Percentiles rank a stretch among this genome's conserved stretches.
Conservation (phyloP, 805 yeast species). For the Candida bentonensis region DNA sequence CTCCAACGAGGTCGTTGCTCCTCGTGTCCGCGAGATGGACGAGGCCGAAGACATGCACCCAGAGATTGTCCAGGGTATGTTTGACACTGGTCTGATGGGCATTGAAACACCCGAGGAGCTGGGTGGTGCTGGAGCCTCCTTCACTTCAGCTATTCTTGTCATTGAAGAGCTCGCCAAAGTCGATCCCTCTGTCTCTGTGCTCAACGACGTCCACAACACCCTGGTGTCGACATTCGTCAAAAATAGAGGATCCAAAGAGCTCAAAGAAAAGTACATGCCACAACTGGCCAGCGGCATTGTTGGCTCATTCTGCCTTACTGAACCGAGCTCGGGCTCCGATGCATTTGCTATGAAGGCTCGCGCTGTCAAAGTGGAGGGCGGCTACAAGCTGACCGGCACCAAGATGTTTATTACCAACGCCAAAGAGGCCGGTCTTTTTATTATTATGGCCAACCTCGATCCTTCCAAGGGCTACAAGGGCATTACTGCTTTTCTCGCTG, state of each 20-base stretch:
- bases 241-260: slow-evolving; percentile 23
- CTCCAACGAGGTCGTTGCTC: slow-evolving; percentile 26
- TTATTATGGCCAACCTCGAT: slow-evolving; percentile 28
- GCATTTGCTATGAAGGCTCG: slow-evolving; percentile 29
- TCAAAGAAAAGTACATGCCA: slow-evolving; percentile 28
- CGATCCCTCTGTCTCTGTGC: slow-evolving; percentile 28
- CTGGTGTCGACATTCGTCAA: slow-evolving; percentile 29
- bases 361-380: slow-evolving; percentile 26
- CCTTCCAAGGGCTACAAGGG: slow-evolving; percentile 30
- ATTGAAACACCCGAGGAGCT: slow-evolving; percentile 32
- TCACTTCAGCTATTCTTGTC: slow-evolving; percentile 30
- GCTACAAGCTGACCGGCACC: slow-evolving; percentile 27
- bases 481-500: slow-evolving; percentile 30
- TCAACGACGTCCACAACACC: slow-evolving; percentile 33
- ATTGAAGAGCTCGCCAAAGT: slow-evolving; percentile 32
- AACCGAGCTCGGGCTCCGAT: slow-evolving; percentile 29
- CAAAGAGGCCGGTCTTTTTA: slow-evolving; percentile 27
- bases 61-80: slow-evolving; percentile 19
- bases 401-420: slow-evolving; percentile 36
- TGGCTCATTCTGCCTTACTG: slow-evolving; percentile 28
- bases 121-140: slow-evolving; percentile 32
- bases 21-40: slow-evolving; percentile 26
- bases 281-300: slow-evolving; percentile 22
- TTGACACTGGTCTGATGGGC: slow-evolving; percentile 31
- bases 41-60: slow-evolving; percentile 24